Percentiles rank a stretch among this genome's conserved stretches.
These are phyloP conservation scores for Ogataea zsoltii DNA, from an alignment of 805 yeast species.

Conservation along the genomic window DNA sequence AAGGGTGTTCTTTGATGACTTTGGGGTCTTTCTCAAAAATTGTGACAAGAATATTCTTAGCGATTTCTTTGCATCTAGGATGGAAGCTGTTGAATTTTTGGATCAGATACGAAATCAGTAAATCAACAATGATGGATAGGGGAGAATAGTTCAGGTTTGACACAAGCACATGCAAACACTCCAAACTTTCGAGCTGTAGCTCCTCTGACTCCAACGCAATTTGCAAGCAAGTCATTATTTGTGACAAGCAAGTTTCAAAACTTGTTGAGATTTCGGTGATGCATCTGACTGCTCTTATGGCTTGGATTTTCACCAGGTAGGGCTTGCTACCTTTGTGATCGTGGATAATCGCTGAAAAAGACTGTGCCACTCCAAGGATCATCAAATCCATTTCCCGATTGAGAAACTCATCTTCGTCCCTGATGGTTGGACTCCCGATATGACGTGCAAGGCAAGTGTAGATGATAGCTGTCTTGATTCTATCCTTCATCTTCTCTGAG, in stretches of 20 bases:
- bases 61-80: slow-evolving; percentile 47
- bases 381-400: slow-evolving; percentile 51
- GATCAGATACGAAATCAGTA: slow-evolving; percentile 68
- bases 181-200: slow-evolving; percentile 60
- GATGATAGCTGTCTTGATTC: slow-evolving; percentile 44
- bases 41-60: slow-evolving; percentile 49
- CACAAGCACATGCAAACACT: slow-evolving; percentile 68
- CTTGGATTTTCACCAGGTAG: slow-evolving; percentile 65
- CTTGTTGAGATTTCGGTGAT: slow-evolving; percentile 53
- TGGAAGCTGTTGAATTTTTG: slow-evolving; percentile 64
- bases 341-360: slow-evolving; percentile 77
- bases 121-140: slow-evolving; percentile 67
- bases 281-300: slow-evolving; percentile 72
- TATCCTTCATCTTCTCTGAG: slow-evolving; percentile 24
- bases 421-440: slow-evolving; percentile 21
- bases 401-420: slow-evolving; percentile 36
- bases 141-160: slow-evolving; percentile 55
- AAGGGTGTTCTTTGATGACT: slow-evolving; percentile 42
- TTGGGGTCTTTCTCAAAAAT: slow-evolving; percentile 36
- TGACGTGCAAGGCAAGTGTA: slow-evolving; percentile 24
- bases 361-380: slow-evolving; percentile 73
- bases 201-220: slow-evolving; percentile 67
- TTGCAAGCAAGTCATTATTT: slow-evolving; percentile 82
- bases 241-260: slow-evolving; percentile 64
- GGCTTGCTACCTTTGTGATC: slow-evolving; percentile 73